Conservation (phyloP, 108 stramenopile genomes). For the Pseudonitzschia pungens region DNA sequence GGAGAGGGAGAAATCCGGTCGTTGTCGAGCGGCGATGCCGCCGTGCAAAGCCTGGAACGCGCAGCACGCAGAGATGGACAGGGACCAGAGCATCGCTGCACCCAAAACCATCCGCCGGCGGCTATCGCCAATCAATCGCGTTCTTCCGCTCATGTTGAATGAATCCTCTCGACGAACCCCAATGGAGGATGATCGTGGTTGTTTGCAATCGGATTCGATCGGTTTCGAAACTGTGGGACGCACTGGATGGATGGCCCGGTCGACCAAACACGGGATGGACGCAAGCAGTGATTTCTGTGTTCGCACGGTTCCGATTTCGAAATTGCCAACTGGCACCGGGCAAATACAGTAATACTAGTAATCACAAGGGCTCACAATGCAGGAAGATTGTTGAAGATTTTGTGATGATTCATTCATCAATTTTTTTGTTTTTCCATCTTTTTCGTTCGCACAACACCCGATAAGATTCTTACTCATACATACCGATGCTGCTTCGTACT, state of each 20-base stretch:
- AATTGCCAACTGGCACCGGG: conserved; percentile 3
- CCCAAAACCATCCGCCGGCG: neutral
- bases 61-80: neutral
- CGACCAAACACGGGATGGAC: neutral
- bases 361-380: no score
- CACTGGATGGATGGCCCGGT: neutral
- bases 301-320: neutral
- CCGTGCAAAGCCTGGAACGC: neutral
- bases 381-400: neutral
- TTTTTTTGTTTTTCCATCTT: no score
- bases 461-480: no score
- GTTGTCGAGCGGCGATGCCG: neutral
- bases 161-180: neutral
- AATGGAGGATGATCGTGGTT: neutral
- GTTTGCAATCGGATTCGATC: neutral
- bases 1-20: neutral
- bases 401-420: no score
- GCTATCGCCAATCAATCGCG: neutral
- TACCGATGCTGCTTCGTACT: no score
- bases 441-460: no score
- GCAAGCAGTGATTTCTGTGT: neutral
- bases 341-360: no score
- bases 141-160: neutral
- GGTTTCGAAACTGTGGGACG: neutral
- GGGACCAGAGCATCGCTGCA: neutral